phyloP scores from a whole-genome alignment of 2,329 filamentous ascomycete species.

The Hymenotorrendiella dingleyae region DNA sequence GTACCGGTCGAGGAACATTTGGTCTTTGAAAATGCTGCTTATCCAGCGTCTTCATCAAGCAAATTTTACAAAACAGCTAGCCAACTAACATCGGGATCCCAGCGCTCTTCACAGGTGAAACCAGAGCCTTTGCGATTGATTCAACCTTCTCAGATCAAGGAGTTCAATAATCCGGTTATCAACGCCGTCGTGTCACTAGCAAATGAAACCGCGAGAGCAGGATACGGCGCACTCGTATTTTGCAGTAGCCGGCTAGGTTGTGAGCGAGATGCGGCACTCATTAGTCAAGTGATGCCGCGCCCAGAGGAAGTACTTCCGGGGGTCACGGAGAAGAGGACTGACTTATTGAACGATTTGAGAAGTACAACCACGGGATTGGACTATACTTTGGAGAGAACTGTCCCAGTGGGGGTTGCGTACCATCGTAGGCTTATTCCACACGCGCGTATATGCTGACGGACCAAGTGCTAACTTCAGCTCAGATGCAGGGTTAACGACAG shows the following conservation, averaged over 20 bases:
- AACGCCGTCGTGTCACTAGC: constrained; percentile 68
- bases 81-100: constrained; percentile 38
- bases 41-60: constrained; percentile 53
- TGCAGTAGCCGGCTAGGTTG: constrained; percentile 63
- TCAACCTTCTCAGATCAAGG: constrained; percentile 49
- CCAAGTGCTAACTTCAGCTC: neutral
- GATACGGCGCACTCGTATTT: constrained; percentile 68
- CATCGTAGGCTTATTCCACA: constrained; percentile 59
- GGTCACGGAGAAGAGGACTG: constrained; percentile 52
- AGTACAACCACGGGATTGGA: constrained; percentile 63
- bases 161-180: constrained; percentile 57
- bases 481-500: constrained; percentile 63
- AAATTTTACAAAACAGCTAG: constrained; percentile 52
- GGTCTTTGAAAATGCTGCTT: constrained; percentile 64
- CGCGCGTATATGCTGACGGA: neutral
- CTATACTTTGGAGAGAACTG: constrained; percentile 55
- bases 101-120: constrained; percentile 30
- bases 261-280: constrained; percentile 61
- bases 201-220: constrained; percentile 60
- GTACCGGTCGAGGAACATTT: constrained; percentile 72
- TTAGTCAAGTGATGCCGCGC: constrained; percentile 59
- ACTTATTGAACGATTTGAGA: constrained; percentile 60
- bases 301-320: constrained; percentile 36
- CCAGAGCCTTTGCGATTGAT: constrained; percentile 43
- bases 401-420: constrained; percentile 65